Percentiles rank a stretch among this genome's conserved stretches.
phyloP scores from a whole-genome alignment of 495 filamentous ascomycete species.

The Clohesyomyces aquaticus region DNA sequence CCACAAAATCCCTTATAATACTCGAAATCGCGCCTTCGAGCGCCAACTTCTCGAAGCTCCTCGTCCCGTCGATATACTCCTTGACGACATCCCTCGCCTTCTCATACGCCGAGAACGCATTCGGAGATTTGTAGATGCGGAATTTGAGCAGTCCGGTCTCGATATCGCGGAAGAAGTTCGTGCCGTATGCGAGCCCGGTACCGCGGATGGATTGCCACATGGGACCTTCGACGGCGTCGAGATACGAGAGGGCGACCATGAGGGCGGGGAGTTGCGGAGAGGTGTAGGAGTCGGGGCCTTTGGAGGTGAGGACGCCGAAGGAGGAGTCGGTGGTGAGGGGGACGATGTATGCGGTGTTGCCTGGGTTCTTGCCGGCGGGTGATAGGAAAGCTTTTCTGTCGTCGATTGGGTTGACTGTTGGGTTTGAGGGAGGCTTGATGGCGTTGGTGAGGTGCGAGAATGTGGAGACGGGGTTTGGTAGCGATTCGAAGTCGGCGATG shows the following conservation, averaged over 20 bases:
- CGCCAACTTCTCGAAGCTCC: slow-evolving; percentile 73
- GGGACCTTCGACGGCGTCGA: slow-evolving; percentile 91
- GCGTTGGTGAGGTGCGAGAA: slow-evolving; percentile 68
- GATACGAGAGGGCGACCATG: slow-evolving; percentile 83
- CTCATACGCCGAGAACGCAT: slow-evolving; percentile 83
- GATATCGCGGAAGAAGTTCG: slow-evolving; percentile 70
- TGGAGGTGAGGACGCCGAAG: slow-evolving; percentile 74
- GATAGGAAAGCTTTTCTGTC: slow-evolving; percentile 66
- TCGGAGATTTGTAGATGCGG: slow-evolving; percentile 84
- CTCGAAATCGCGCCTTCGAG: slow-evolving; percentile 89
- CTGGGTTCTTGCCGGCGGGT: slow-evolving; percentile 70
- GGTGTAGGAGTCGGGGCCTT: slow-evolving; percentile 72
- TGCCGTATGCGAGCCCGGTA: slow-evolving; percentile 88
- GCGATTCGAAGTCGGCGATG: slow-evolving; percentile 76
- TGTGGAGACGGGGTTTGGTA: slow-evolving; percentile 76
- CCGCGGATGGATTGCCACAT: slow-evolving; percentile 92
- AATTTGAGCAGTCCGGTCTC: slow-evolving; percentile 81
- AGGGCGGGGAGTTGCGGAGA: slow-evolving; percentile 81
- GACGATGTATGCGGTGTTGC: slow-evolving; percentile 74
- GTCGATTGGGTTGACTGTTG: slow-evolving; percentile 63
- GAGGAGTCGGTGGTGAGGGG: slow-evolving; percentile 95
- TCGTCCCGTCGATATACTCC: slow-evolving; percentile 62
- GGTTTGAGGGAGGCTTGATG: slow-evolving; percentile 45
- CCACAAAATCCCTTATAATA: slow-evolving; percentile 81
- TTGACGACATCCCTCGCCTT: slow-evolving; percentile 75